phyloP scores from a whole-genome alignment of 2,329 filamentous ascomycete species.

The Incumbomyces delicatus region DNA sequence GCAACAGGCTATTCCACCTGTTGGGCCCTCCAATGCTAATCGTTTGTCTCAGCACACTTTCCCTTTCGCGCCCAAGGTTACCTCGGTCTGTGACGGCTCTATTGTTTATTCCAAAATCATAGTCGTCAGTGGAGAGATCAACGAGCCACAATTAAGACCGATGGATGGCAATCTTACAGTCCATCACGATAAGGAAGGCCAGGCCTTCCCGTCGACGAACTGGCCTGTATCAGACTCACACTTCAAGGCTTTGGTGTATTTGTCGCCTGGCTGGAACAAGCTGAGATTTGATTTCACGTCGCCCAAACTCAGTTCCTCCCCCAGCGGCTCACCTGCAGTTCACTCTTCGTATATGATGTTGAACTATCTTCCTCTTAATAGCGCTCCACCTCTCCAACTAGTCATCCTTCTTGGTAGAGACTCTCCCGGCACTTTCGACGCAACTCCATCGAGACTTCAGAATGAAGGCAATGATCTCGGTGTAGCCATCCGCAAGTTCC shows the following conservation, averaged over 20 bases:
- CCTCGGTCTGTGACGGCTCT: constrained; percentile 69
- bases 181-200: constrained; percentile 64
- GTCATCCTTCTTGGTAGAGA: constrained; percentile 82
- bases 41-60: constrained; percentile 56
- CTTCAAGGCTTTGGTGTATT: constrained; percentile 84
- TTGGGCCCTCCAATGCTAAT: constrained; percentile 16
- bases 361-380: constrained; percentile 73
- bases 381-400: constrained; percentile 74
- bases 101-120: constrained; percentile 92
- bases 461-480: constrained; percentile 75
- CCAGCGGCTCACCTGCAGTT: constrained; percentile 52
- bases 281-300: constrained; percentile 81
- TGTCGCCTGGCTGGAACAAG: constrained; percentile 83
- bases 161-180: constrained; percentile 73
- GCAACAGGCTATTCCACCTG: constrained; percentile 24
- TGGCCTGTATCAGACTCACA: constrained; percentile 86
- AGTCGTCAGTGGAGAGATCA: constrained; percentile 70
- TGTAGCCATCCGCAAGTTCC: constrained; percentile 75
- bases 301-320: constrained; percentile 61
- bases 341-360: constrained; percentile 74
- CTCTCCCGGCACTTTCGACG: constrained; percentile 76
- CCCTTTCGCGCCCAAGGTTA: constrained; percentile 68
- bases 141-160: constrained; percentile 56
- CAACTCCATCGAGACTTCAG: constrained; percentile 62
- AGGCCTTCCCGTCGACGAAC: constrained; percentile 62